Evolutionary conservation across 306 rosid genomes (phyloP).

Genomic region (Malus asiatica): DNA sequence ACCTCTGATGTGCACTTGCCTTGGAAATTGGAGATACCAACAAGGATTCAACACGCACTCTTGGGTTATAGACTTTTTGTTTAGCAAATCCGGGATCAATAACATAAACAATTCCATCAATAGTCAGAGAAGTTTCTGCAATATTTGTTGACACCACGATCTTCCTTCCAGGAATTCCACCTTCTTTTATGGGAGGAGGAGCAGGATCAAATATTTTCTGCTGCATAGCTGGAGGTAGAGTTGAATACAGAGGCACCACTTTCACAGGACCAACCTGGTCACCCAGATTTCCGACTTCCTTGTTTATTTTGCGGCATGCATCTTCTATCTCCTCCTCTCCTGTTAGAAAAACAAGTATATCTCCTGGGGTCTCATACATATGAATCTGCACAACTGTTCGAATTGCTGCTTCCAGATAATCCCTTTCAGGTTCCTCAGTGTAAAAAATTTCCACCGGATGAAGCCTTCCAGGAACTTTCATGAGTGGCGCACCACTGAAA

Average conservation of each 20-base stretch:
- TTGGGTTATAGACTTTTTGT: constrained; percentile 87
- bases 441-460: constrained; percentile 94
- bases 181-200: constrained; percentile 76
- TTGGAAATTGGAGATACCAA: constrained; percentile 90
- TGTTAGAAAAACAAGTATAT: constrained; percentile 87
- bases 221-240: constrained; percentile 98
- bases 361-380: constrained; percentile 74
- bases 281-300: constrained; percentile 69
- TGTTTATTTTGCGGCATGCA: constrained; percentile 81
- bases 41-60: constrained; percentile 83
- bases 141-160: constrained; percentile 89
- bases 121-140: constrained; percentile 96
- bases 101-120: constrained; percentile 92
- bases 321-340: constrained; percentile 98
- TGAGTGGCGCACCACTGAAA: constrained; percentile 83
- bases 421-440: constrained; percentile 92
- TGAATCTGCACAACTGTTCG: constrained; percentile 96
- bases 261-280: constrained; percentile 96
- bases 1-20: constrained; percentile 97
- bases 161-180: constrained; percentile 89
- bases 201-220: constrained; percentile 87
- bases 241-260: constrained; percentile 80
- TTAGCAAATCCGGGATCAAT: constrained; percentile 96
- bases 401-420: constrained; percentile 87
- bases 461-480: constrained; percentile 97